Evolutionary conservation across 495 filamentous ascomycete genomes (phyloP).

Genomic region (Neurospora intermedia): DNA sequence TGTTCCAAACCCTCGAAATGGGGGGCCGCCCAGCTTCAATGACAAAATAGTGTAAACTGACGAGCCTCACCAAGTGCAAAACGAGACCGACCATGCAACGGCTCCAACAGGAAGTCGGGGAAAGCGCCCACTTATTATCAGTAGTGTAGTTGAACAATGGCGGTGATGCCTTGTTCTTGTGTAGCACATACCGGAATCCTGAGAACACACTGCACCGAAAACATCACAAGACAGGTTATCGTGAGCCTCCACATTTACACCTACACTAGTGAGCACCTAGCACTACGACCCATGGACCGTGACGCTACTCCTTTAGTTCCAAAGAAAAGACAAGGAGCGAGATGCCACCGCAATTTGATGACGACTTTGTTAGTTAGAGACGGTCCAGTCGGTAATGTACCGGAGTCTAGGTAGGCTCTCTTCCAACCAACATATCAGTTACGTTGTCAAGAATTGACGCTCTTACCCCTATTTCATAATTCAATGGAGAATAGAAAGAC

Average conservation of each 20-base stretch:
- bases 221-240: not conserved
- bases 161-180: not conserved
- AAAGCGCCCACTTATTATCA: not conserved
- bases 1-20: not conserved
- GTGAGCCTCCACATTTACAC: not conserved
- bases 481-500: not conserved
- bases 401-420: not conserved
- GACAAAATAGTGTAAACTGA: not conserved
- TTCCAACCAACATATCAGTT: not conserved
- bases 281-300: not conserved
- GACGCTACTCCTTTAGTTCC: not conserved
- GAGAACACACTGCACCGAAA: not conserved
- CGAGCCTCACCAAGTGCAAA: not conserved
- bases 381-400: not conserved
- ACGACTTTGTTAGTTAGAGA: not conserved
- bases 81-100: not conserved
- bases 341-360: not conserved
- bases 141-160: not conserved
- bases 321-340: not conserved
- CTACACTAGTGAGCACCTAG: not conserved
- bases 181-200: not conserved
- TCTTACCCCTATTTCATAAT: not conserved
- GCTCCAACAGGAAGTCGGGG: not conserved
- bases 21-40: not conserved
- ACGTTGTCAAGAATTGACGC: not conserved